These are phyloP conservation scores for Ceratocystis ficicola DNA, from an alignment of 2,329 filamentous ascomycete genomes.

Conservation along the genomic window DNA sequence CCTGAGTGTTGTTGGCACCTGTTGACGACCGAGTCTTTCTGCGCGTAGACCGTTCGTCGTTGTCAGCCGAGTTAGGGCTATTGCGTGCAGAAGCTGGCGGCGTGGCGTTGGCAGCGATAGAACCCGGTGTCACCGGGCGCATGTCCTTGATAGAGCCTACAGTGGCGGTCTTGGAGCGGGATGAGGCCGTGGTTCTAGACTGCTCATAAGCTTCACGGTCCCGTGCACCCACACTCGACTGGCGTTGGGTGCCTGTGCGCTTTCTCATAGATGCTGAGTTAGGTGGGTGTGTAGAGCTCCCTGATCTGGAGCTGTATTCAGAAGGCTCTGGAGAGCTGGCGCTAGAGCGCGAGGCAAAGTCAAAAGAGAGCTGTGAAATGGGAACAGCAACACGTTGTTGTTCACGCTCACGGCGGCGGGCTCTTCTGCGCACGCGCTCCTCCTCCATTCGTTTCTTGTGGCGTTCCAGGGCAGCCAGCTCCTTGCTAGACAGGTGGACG, in stretches of 20 bases:
- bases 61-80: constrained; percentile 18
- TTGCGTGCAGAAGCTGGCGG: constrained; percentile 14
- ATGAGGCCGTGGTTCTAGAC: constrained; percentile 7
- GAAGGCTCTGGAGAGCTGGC: constrained; percentile 16
- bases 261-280: constrained; percentile 18
- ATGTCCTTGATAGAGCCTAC: constrained; percentile 6
- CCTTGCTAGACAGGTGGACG: constrained; percentile 66
- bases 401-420: constrained; percentile 28
- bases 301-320: constrained; percentile 9
- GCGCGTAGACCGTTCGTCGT: constrained; percentile 12
- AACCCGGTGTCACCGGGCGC: constrained; percentile 16
- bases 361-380: constrained; percentile 35
- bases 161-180: constrained; percentile 16
- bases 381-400: constrained; percentile 42
- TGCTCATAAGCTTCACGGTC: constrained; percentile 17
- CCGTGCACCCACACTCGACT: constrained; percentile 20
- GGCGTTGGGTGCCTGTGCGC: constrained; percentile 10
- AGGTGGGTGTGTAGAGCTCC: constrained; percentile 17
- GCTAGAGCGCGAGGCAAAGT: constrained; percentile 11
- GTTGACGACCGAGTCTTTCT: constrained; percentile 14
- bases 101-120: constrained; percentile 13
- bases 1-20: constrained; percentile 6
- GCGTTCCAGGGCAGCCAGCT: constrained; percentile 68
- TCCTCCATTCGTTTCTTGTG: constrained; percentile 48
- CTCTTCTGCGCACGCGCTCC: constrained; percentile 30